These are phyloP conservation scores for Aspergillus luchuensis DNA, from an alignment of 2,329 filamentous ascomycete genomes.

Conservation along the genomic window DNA sequence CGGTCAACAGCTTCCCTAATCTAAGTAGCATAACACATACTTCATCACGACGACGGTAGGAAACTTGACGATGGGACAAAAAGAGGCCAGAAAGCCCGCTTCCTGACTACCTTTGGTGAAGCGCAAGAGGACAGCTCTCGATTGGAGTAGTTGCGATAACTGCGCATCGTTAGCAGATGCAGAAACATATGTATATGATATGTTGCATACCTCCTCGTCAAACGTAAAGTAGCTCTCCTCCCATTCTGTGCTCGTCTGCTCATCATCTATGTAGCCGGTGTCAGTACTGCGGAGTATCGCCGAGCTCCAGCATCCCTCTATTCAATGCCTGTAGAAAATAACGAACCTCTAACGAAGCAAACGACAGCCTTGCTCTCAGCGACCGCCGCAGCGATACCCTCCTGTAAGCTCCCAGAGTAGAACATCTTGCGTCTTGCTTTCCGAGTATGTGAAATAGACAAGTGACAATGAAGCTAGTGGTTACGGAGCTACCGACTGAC, in stretches of 20 bases:
- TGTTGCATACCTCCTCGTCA: slow-evolving; percentile 49
- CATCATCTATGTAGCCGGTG: slow-evolving; percentile 58
- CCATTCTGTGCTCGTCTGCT: slow-evolving; percentile 70
- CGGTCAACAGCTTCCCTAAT: slow-evolving; percentile 16
- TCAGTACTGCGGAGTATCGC: slow-evolving; percentile 15
- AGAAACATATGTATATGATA: neutral
- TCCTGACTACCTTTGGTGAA: slow-evolving; percentile 74
- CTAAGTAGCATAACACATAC: slow-evolving; percentile 44
- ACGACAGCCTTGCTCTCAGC: slow-evolving; percentile 74
- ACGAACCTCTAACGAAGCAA: slow-evolving; percentile 78
- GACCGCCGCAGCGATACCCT: slow-evolving; percentile 76
- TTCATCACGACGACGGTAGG: slow-evolving; percentile 79
- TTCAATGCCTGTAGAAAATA: neutral
- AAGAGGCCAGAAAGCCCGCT: slow-evolving; percentile 76
- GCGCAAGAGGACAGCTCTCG: slow-evolving; percentile 69
- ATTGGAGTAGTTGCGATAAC: slow-evolving; percentile 59
- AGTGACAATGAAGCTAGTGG: neutral
- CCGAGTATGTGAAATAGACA: neutral
- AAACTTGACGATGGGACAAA: slow-evolving; percentile 77
- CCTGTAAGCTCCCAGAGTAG: slow-evolving; percentile 75
- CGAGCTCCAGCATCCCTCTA: slow-evolving; percentile 1
- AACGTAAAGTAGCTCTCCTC: slow-evolving; percentile 66
- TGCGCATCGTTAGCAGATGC: slow-evolving; percentile 34
- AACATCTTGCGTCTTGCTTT: slow-evolving; percentile 61
- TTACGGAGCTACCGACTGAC: neutral